Base-by-base conservation (phyloP, 768 basidiomycete genomes). In the Naganishia kalamii region DNA sequence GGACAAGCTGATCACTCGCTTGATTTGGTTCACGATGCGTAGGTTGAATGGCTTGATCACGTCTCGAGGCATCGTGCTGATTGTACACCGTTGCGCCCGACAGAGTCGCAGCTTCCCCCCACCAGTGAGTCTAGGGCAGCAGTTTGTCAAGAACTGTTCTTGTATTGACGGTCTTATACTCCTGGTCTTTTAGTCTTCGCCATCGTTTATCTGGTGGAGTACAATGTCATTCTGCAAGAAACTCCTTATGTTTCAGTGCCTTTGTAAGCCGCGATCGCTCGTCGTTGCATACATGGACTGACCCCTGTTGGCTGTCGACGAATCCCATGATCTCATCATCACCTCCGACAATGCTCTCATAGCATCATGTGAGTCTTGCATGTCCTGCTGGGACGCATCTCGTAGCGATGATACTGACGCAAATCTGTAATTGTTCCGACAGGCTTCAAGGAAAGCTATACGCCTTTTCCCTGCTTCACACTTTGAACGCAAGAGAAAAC, bases 401-500 rank as follows among this genome's bases (percentile, higher is more conserved):
- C 29, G 33, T 35, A 12, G 30, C 13, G 2, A 41, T 3, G 12
- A 2, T 21, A 33, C 51, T 30, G 5, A 3, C 27, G 17, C 21
- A n/a, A 32, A 4, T 8, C 62, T 51, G 62, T 19, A 8, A 43
- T 35, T 4, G 13, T 21, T 40, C 37, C 17, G n/a, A 62, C 27
- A 63, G 62, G 35, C 63, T 64, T 29, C 63, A 64, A 30, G 50
- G 50, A 3, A 64, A 64, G 29, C 21, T 64, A n/a, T 64, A 64
- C 63, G 63, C 63, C 27, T 64, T 64, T 29, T 51, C 63, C 19
- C 40, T 64, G 21, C 33, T 64, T 10, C 63, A 64, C 29, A 64
- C 40, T 0, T 23, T 64, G 29, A 64, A 64, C 51, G 52, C 54
- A 23, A 37, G 37, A 33, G 35, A 57, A 13, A 37, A 13, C 17